Base-by-base conservation (phyloP, 306 rosid species). In the Rosa multiflora region DNA sequence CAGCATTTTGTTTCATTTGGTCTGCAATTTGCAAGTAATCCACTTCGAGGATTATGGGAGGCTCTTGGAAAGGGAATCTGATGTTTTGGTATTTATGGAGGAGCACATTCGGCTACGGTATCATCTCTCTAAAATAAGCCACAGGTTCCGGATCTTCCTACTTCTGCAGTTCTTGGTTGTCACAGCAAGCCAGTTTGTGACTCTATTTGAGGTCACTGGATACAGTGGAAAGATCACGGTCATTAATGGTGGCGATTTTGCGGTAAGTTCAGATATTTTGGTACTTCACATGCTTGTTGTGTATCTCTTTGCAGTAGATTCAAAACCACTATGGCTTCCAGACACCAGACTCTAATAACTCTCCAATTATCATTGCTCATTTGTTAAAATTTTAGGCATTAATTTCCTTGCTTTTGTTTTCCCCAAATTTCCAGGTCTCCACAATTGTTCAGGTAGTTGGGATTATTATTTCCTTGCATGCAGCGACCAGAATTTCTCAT, bases 381-480 rank as follows among this genome's bases (percentile, higher is more conserved):
- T 23, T 21, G 6, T 32, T 1, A 46, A 13, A 26, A 29, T 8
- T 32, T 44, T 9, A 51, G 1, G 44, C 32, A 71, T 56, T 64
- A 40, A 39, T 79, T 58, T 32, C 64, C 1, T 23, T 76, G 32
- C 26, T 47, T 72, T 72, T 71, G 51, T 75, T 21, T 47, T 37
- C 62, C 61, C 26, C 43, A 56, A 76, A 71, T 77, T 84, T 81
- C 72, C 78, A 93, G 98, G 91, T 87, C 58, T 89, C 94, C 79
- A 88, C 93, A 39, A 68, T 93, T 49, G 94, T 91, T 87, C 98
- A 93, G 87, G 98, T 93, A 44, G 98, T 91, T 3, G 93, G 94
- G 66, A 88, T 91, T 79, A 84, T 88, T 21, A 75, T 93, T 70
- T 91, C 94, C 81, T 83, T 93, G 74, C 98, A 93, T 26, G 89